Evolutionary conservation across 306 rosid genomes (phyloP).

Genomic region (Malus fusca): DNA sequence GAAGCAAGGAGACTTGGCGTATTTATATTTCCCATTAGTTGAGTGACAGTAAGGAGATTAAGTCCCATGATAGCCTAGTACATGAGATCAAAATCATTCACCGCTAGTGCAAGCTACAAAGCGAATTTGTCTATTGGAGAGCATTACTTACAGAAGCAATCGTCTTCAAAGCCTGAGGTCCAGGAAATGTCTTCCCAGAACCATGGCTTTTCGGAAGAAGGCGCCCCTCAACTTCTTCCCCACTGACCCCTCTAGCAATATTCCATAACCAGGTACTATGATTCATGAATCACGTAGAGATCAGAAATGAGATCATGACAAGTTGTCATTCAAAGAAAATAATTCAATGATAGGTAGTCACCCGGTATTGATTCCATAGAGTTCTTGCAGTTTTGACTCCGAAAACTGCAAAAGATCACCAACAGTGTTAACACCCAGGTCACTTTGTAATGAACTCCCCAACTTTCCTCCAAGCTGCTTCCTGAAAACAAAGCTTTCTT

Average conservation of each 20-base stretch:
- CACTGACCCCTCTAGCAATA: constrained; percentile 80
- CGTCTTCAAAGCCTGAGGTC: constrained; percentile 80
- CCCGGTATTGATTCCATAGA: constrained; percentile 90
- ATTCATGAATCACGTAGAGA: constrained; percentile 23
- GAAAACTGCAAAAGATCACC: constrained; percentile 81
- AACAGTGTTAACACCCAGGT: constrained; percentile 70
- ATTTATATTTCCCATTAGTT: neutral
- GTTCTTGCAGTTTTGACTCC: constrained; percentile 77
- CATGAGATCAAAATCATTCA: neutral
- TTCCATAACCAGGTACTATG: constrained; percentile 96
- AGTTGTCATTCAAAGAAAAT: constrained; percentile 11
- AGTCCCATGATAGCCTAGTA: neutral
- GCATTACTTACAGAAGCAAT: constrained; percentile 52
- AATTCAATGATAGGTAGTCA: constrained; percentile 19
- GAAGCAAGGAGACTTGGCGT: neutral
- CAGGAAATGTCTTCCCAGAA: constrained; percentile 94
- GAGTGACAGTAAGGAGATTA: neutral
- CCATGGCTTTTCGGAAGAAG: constrained; percentile 97
- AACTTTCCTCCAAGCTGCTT: constrained; percentile 98
- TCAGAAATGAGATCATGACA: constrained; percentile 21
- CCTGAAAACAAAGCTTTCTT: constrained; percentile 44
- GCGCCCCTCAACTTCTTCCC: constrained; percentile 89
- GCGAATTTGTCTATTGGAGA: neutral
- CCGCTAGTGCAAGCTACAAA: neutral
- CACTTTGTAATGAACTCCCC: constrained; percentile 78